Percentiles rank a stretch among this genome's conserved stretches.
These are phyloP conservation scores for Silene uniflora DNA, from an alignment of 148 eudicot species.

Conservation along the genomic window DNA sequence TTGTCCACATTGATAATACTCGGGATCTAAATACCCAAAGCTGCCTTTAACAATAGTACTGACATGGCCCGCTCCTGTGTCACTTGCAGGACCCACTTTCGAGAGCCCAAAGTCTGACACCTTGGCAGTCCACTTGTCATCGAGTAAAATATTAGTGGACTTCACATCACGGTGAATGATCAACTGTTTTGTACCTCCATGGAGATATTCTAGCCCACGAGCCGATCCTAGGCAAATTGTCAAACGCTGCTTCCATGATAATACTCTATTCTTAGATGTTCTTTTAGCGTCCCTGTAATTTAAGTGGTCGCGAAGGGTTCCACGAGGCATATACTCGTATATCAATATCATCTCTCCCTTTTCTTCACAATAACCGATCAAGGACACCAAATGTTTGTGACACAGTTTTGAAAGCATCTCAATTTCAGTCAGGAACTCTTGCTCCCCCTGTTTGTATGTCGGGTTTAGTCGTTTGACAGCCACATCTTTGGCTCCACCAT, in stretches of 20 bases:
- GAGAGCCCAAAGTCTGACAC: constrained; percentile 28
- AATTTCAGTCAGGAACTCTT: constrained; percentile 28
- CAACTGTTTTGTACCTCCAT: constrained; percentile 11
- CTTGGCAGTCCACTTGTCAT: constrained; percentile 27
- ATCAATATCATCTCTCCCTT: constrained; percentile 24
- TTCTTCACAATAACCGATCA: constrained; percentile 27
- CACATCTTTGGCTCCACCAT: constrained; percentile 19
- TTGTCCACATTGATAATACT: constrained; percentile 35
- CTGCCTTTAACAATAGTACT: constrained; percentile 36
- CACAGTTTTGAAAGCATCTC: constrained; percentile 29
- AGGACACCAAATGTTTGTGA: constrained; percentile 23
- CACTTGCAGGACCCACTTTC: constrained; percentile 16
- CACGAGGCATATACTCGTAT: constrained; percentile 27
- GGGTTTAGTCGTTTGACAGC: constrained; percentile 31
- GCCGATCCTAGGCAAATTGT: constrained; percentile 26
- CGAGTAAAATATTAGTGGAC: constrained; percentile 23
- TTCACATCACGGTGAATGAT: constrained; percentile 29
- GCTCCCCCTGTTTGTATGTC: constrained; percentile 20
- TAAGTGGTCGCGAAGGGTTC: constrained; percentile 27
- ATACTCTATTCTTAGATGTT: background rate
- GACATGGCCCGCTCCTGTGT: background rate
- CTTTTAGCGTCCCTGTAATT: background rate
- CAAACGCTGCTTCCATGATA: constrained; percentile 32
- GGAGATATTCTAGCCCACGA: constrained; percentile 27
- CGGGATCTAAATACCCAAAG: constrained; percentile 45